phyloP scores from a whole-genome alignment of 2,329 filamentous ascomycete species.

The Claviceps spartinae region DNA sequence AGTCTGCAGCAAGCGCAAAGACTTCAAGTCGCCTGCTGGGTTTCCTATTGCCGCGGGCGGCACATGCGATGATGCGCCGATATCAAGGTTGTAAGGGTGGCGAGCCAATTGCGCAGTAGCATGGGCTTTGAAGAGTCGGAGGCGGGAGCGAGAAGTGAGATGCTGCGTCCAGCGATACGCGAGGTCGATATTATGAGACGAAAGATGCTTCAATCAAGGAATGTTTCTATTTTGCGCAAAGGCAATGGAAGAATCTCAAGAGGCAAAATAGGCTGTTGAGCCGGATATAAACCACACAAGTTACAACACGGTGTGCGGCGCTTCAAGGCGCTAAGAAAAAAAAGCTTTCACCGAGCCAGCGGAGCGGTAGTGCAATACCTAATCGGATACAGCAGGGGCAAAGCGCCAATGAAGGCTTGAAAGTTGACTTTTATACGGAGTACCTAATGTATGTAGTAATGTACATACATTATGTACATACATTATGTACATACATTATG shows the following conservation, averaged over 20 bases:
- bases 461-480: too few species aligned
- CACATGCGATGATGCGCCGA: constrained; percentile 24
- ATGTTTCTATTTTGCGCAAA: not conserved
- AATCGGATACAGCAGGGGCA: too few species aligned
- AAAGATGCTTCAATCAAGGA: not conserved
- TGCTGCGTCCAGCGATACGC: not conserved
- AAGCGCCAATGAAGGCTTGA: too few species aligned
- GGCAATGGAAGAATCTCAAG: too few species aligned
- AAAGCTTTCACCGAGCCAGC: not conserved
- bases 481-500: too few species aligned
- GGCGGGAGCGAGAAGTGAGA: not conserved
- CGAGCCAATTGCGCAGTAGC: not conserved
- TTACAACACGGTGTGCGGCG: not conserved
- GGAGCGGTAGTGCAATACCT: not conserved
- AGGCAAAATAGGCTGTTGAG: too few species aligned
- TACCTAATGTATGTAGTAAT: too few species aligned
- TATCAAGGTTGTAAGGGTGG: not conserved
- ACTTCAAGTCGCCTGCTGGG: constrained; percentile 49
- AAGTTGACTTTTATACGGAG: too few species aligned
- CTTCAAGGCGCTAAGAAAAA: not conserved
- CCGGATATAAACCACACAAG: not conserved
- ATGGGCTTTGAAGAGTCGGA: not conserved
- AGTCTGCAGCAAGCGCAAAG: constrained; percentile 48
- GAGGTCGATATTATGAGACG: not conserved
- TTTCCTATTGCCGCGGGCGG: constrained; percentile 26